Evolutionary conservation across 2,329 filamentous ascomycete genomes (phyloP).

Genomic region (Xylaria sp.): DNA sequence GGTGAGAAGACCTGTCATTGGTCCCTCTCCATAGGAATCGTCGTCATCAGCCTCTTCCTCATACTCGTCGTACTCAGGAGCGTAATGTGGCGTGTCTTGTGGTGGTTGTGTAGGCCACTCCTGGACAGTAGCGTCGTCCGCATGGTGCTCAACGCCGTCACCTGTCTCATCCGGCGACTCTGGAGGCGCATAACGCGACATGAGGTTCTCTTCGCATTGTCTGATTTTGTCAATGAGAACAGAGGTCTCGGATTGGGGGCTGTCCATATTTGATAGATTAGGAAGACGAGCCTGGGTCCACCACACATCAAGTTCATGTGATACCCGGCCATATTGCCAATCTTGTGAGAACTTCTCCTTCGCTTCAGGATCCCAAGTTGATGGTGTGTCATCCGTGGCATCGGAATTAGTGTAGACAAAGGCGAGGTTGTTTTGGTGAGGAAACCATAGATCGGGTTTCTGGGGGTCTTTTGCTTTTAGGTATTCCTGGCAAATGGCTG

Average conservation of each 20-base stretch:
- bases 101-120: slow-evolving; percentile 55
- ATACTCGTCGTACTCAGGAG: slow-evolving; percentile 63
- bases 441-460: slow-evolving; percentile 60
- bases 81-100: slow-evolving; percentile 54
- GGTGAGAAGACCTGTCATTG: slow-evolving; percentile 84
- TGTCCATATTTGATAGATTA: slow-evolving; percentile 68
- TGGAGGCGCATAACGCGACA: slow-evolving; percentile 63
- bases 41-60: slow-evolving; percentile 69
- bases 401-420: slow-evolving; percentile 66
- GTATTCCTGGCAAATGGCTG: slow-evolving; percentile 66
- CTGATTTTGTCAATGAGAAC: slow-evolving; percentile 67
- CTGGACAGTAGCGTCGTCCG: slow-evolving; percentile 45
- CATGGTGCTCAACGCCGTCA: slow-evolving; percentile 53
- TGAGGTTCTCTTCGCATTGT: slow-evolving; percentile 68
- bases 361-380: slow-evolving; percentile 63
- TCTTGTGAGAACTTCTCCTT: slow-evolving; percentile 70
- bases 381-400: slow-evolving; percentile 57
- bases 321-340: slow-evolving; percentile 68
- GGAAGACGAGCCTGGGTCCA: slow-evolving; percentile 70
- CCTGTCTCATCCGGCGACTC: slow-evolving; percentile 51
- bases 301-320: slow-evolving; percentile 73
- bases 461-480: slow-evolving; percentile 61
- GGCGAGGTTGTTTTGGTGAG: slow-evolving; percentile 62
- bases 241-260: slow-evolving; percentile 69
- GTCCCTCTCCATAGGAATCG: slow-evolving; percentile 81